phyloP scores from a whole-genome alignment of 2,329 filamentous ascomycete genomes.

The Endoconidiophora polonica region DNA sequence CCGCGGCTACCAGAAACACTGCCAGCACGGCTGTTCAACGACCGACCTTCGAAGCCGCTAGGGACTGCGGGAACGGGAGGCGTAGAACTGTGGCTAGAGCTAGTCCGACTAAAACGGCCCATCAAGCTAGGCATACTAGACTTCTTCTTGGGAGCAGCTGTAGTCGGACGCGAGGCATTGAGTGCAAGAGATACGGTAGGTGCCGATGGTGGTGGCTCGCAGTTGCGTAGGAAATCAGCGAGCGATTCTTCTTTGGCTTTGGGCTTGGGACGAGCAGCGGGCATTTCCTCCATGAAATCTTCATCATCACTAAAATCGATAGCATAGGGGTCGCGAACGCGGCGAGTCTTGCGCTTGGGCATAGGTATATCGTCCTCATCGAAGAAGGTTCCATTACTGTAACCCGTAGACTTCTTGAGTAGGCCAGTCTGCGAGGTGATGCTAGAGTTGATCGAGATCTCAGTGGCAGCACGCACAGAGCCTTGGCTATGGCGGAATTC shows the following conservation, averaged over 20 bases:
- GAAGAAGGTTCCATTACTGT: constrained; percentile 23
- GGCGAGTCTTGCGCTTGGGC: constrained; percentile 57
- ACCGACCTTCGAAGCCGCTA: constrained; percentile 19
- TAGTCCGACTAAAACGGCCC: constrained; percentile 33
- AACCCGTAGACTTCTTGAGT: constrained; percentile 24
- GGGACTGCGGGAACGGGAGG: constrained; percentile 17
- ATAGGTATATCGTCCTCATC: constrained; percentile 37
- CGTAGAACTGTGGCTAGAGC: constrained; percentile 19
- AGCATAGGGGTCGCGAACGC: constrained; percentile 81
- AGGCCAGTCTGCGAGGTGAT: constrained; percentile 63
- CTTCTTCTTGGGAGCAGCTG: constrained; percentile 41
- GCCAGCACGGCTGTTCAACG: constrained; percentile 20
- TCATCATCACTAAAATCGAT: constrained; percentile 66
- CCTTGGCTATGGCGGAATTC: constrained; percentile 39
- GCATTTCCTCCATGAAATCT: constrained; percentile 31
- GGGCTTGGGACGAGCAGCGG: constrained; percentile 20
- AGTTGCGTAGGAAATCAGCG: constrained; percentile 56
- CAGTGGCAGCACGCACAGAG: constrained; percentile 36
- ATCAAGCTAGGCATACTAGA: constrained; percentile 45
- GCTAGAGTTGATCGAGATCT: constrained; percentile 44
- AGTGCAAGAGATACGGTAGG: constrained; percentile 17
- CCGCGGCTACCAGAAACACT: constrained; percentile 20
- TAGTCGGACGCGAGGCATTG: constrained; percentile 22
- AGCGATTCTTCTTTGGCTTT: constrained; percentile 44
- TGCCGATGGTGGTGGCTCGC: constrained; percentile 41